These are phyloP conservation scores for Phytophthora quininea DNA, from an alignment of 352 stramenopile genomes.

Conservation along the genomic window DNA sequence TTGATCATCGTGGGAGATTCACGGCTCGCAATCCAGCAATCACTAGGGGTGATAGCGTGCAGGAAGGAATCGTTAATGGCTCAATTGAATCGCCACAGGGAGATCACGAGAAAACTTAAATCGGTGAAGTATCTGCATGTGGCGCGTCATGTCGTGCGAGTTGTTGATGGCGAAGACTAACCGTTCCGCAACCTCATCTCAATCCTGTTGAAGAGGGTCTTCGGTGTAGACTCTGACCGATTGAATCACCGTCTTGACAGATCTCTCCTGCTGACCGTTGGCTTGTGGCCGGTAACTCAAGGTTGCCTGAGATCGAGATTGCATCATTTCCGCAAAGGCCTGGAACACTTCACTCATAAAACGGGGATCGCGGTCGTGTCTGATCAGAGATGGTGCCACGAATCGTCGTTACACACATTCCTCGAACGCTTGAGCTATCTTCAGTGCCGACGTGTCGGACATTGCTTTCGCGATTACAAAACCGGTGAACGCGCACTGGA, in stretches of 20 bases:
- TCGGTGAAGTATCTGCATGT: slow-evolving; percentile 10
- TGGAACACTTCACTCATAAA: too few relatives aligned
- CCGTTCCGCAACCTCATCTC: slow-evolving; percentile 11
- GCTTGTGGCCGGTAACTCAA: slow-evolving; percentile 11
- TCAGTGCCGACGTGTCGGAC: background rate
- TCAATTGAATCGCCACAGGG: background rate
- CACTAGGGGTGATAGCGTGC: slow-evolving; percentile 14
- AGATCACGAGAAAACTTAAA: background rate
- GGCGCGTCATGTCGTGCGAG: too few relatives aligned
- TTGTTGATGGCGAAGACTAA: too few relatives aligned
- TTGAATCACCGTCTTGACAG: slow-evolving; percentile 15
- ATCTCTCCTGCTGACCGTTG: too few relatives aligned
- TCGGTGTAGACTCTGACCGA: slow-evolving; percentile 6
- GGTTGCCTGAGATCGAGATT: background rate
- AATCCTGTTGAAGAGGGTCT: slow-evolving; percentile 14
- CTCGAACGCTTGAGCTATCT: too few relatives aligned
- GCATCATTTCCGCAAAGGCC: slow-evolving; percentile 10
- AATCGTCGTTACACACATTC: too few relatives aligned
- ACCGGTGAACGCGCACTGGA: slow-evolving; percentile 11
- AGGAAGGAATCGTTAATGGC: slow-evolving; percentile 10
- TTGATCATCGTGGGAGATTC: slow-evolving; percentile 10
- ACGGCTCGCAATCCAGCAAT: slow-evolving; percentile 17
- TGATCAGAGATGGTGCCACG: too few relatives aligned
- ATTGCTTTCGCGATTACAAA: slow-evolving; percentile 18
- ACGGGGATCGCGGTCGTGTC: too few relatives aligned